Base-by-base conservation (phyloP, 768 basidiomycete genomes). In the Pisolithus microcarpus region DNA sequence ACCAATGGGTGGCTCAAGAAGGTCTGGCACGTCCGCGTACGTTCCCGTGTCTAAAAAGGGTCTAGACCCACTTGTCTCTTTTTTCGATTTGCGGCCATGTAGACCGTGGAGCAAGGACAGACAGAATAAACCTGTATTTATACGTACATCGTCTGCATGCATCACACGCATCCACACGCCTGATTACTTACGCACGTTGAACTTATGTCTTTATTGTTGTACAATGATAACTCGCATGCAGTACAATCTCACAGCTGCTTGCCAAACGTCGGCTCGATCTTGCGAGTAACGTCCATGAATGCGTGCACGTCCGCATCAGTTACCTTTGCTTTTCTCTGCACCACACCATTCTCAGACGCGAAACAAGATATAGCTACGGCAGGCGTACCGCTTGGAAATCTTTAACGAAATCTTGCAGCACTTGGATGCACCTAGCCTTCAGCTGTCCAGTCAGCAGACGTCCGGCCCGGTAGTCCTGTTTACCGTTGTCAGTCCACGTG, bases 381-480 rank as follows among this genome's bases (percentile, higher is more conserved):
- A 18, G 16, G 53, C 74, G 30, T 54, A 86, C 85, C 62, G 78
- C 86, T 71, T 98, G 96, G 75, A 98, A 98, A 2, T 76, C 78
- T 43, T 77, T 78, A 30, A 97, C 87, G 50, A 96, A 89, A 19
- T 77, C 71, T 65, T 96, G 93, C 11, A 99, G 65, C 46, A 84
- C 57, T 49, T 81, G 76, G 53, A 98, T 97, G 62, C 91, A 95
- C 65, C 74, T 81, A 11, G 82, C 83, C 72, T 99, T 99, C 59
- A 99, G 72, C 65, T 98, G 84, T 5, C 91, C 91, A 0, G 94
- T 96, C 47, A 96, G 75, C 49, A 99, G 65, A 36, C 75, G 78
- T 0, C 96, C 96, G 16, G 87, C 79, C 18, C 92, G 85, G 68
- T 99, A 99, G 47, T 95, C 93, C 93, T 97, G 56, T 21, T 54